phyloP scores from a whole-genome alignment of 768 basidiomycete genomes.

The Tylopilus subfusipes region DNA sequence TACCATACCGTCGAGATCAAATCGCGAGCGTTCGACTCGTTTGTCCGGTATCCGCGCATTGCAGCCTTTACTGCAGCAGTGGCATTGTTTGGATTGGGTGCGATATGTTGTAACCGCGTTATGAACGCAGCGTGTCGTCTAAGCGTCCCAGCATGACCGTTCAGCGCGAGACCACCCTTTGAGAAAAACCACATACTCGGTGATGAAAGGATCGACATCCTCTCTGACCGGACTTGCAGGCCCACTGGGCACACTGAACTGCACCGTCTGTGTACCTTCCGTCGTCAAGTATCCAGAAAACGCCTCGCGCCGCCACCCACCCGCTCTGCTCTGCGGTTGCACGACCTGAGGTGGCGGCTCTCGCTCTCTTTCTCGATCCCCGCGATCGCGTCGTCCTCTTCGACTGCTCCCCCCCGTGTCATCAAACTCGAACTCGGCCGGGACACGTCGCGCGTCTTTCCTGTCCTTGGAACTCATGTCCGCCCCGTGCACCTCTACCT shows the following conservation, averaged over 20 bases:
- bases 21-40: conserved; percentile 79
- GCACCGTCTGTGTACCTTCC: conserved; percentile 23
- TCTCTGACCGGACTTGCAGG: conserved; percentile 33
- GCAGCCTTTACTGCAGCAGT: conserved; percentile 67
- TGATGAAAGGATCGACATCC: conserved; percentile 50
- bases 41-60: conserved; percentile 70
- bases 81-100: conserved; percentile 55
- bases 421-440: conserved; percentile 64
- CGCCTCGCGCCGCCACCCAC: conserved; percentile 50
- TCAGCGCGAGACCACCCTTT: background rate
- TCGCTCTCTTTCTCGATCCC: conserved; percentile 50
- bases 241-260: conserved; percentile 20
- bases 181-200: conserved; percentile 46
- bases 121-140: conserved; percentile 71
- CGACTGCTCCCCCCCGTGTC: conserved; percentile 48
- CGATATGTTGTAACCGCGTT: conserved; percentile 54
- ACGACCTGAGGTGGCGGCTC: conserved; percentile 28
- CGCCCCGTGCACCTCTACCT: conserved; percentile 77
- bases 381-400: conserved; percentile 43
- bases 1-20: conserved; percentile 89
- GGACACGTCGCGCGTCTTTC: conserved; percentile 63
- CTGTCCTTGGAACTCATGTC: conserved; percentile 70
- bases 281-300: conserved; percentile 60
- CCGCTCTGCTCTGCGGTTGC: conserved; percentile 29
- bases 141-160: background rate